phyloP scores from a whole-genome alignment of 225 moss, liverwort and hornwort species.

The Ulota crispa region DNA sequence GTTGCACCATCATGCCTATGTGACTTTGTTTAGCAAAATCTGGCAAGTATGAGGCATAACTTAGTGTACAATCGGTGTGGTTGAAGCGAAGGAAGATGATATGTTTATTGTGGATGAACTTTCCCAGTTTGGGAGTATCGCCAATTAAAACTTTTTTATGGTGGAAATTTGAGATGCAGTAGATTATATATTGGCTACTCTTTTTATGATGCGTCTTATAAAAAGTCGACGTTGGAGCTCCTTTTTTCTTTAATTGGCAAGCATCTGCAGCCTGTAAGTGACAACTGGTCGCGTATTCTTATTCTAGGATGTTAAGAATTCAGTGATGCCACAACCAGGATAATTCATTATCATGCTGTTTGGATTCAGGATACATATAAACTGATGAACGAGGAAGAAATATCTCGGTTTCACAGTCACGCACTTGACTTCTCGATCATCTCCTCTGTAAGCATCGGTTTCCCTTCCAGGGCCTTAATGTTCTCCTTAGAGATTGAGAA shows the following conservation, averaged over 20 bases:
- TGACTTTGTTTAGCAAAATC: not conserved
- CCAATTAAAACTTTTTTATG: not conserved
- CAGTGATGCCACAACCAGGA: not conserved
- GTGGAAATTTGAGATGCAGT: not conserved
- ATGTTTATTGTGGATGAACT: not conserved
- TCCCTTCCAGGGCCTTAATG: not conserved
- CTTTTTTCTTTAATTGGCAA: constrained; percentile 1
- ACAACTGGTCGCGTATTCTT: constrained; percentile 1
- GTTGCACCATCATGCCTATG: constrained; percentile 10
- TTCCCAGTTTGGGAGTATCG: not conserved
- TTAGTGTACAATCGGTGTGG: not conserved
- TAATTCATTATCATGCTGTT: constrained; percentile 1
- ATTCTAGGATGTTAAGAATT: not conserved
- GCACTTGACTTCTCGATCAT: constrained; percentile 32
- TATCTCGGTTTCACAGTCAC: constrained; percentile 29
- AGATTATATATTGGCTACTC: not conserved
- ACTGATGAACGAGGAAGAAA: constrained; percentile 47
- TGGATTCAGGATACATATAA: constrained; percentile 37
- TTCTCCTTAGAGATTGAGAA: not conserved
- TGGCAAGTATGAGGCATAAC: constrained; percentile 3
- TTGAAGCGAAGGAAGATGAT: not conserved
- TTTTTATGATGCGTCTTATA: not conserved
- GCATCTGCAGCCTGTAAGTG: not conserved
- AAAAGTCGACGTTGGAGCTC: not conserved
- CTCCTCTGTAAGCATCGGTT: constrained; percentile 35